A percentile compares a stretch with the other conserved stretches of the same genome.
phyloP scores from a whole-genome alignment of 345 rosid genomes.

The Brassica rapa region DNA sequence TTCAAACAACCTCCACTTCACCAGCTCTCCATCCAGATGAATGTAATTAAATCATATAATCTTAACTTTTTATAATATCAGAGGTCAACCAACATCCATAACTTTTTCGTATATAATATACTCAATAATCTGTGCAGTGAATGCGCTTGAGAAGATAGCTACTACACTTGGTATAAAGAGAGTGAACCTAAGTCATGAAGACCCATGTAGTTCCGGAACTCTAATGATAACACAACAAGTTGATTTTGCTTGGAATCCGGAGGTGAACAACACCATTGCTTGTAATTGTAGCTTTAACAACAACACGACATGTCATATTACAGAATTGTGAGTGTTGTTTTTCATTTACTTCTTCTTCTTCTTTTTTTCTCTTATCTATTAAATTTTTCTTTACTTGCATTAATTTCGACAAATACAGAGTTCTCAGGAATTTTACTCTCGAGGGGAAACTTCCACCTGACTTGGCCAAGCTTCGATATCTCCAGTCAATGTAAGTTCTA shows the following conservation, averaged over 20 bases:
- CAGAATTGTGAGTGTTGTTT: slow-evolving; percentile 24
- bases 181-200: slow-evolving; percentile 7
- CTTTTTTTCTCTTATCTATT: background rate
- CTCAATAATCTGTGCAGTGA: background rate
- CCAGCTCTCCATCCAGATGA: slow-evolving; percentile 27
- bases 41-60: slow-evolving; percentile 3
- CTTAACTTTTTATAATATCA: background rate
- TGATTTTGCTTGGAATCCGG: background rate
- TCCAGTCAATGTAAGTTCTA: slow-evolving; percentile 12
- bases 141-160: slow-evolving; percentile 21
- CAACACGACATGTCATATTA: slow-evolving; percentile 26
- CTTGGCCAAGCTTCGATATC: slow-evolving; percentile 18
- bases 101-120: background rate
- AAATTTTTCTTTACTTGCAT: background rate
- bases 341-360: background rate
- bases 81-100: background rate
- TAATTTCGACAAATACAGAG: slow-evolving; percentile 10
- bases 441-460: slow-evolving; percentile 18
- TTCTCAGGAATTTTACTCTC: background rate
- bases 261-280: background rate
- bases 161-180: slow-evolving; percentile 31
- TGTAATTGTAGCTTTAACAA: slow-evolving; percentile 26
- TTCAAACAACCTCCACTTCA: slow-evolving; percentile 15
- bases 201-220: slow-evolving; percentile 18
- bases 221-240: slow-evolving; percentile 2